These are phyloP conservation scores for Euphorbia peplus DNA, from an alignment of 345 rosid genomes.

Conservation along the genomic window DNA sequence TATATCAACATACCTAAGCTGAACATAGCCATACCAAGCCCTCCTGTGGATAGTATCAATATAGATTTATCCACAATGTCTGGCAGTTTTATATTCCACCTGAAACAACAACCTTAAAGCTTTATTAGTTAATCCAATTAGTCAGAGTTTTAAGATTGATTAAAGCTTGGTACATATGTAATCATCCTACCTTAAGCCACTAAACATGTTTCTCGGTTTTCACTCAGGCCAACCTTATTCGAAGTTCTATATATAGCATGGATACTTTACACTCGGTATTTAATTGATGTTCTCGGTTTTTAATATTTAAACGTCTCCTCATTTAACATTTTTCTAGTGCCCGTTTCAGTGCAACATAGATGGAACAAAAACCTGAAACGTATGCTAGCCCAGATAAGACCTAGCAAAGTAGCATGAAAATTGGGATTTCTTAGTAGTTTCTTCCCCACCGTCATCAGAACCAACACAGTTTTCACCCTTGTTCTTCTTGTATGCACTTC, in stretches of 20 bases:
- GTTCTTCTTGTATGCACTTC: constrained; percentile 39
- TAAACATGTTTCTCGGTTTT: no score
- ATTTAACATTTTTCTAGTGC: no score
- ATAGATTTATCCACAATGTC: constrained; percentile 61
- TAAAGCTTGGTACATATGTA: no score
- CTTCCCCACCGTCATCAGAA: constrained; percentile 59
- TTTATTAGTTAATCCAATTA: no score
- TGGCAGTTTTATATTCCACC: constrained; percentile 69
- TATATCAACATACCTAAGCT: constrained; percentile 69
- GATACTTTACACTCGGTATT: no score
- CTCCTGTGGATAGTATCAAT: constrained; percentile 65
- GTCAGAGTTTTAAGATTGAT: no score
- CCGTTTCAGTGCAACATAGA: background rate
- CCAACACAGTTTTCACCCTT: constrained; percentile 36
- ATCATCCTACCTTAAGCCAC: no score
- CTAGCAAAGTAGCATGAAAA: constrained; percentile 64
- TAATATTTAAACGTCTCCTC: no score
- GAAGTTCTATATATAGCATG: no score
- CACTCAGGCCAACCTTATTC: no score
- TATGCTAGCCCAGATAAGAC: constrained; percentile 74
- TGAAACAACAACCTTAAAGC: constrained; percentile 17
- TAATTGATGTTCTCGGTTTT: no score
- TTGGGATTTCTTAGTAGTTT: constrained; percentile 75
- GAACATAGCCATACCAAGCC: constrained; percentile 97
- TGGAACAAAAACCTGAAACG: constrained; percentile 75